phyloP scores from a whole-genome alignment of 257 asterid species.

The Cordia subcordata region DNA sequence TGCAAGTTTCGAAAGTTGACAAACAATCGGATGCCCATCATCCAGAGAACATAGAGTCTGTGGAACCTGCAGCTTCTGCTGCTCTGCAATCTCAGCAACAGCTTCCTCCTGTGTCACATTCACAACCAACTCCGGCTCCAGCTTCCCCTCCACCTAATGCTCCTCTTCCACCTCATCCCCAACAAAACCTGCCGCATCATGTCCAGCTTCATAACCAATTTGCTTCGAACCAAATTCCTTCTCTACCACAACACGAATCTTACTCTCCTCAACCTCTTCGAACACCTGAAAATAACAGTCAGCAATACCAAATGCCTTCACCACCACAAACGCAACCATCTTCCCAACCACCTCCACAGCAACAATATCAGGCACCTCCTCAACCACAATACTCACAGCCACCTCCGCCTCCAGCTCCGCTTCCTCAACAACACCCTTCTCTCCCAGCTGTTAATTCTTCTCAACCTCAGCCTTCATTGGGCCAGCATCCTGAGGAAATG shows the following conservation, averaged over 20 bases:
- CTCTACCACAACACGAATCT: constrained; percentile 54
- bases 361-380: constrained; percentile 45
- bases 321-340: constrained; percentile 34
- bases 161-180: constrained; percentile 47
- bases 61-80: constrained; percentile 40
- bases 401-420: constrained; percentile 21
- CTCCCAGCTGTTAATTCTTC: constrained; percentile 37
- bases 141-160: constrained; percentile 39
- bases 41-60: constrained; percentile 32
- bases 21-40: constrained; percentile 43
- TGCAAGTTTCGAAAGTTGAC: constrained; percentile 52
- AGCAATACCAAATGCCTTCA: constrained; percentile 53
- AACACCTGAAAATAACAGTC: constrained; percentile 48
- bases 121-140: constrained; percentile 37
- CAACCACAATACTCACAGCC: constrained; percentile 61
- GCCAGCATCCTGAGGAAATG: constrained; percentile 69
- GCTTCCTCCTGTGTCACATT: constrained; percentile 34
- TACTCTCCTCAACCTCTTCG: constrained; percentile 56
- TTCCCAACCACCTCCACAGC: constrained; percentile 28
- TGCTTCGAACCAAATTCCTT: constrained; percentile 46
- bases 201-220: constrained; percentile 53
- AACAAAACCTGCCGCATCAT: constrained; percentile 47
- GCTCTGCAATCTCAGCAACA: constrained; percentile 43
- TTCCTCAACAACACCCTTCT: constrained; percentile 38
- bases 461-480: constrained; percentile 46